Evolutionary conservation across 2,329 filamentous ascomycete species (phyloP), one percentile per base, ranked within the genome.

Genomic region (Rachicladosporium sp.): DNA sequence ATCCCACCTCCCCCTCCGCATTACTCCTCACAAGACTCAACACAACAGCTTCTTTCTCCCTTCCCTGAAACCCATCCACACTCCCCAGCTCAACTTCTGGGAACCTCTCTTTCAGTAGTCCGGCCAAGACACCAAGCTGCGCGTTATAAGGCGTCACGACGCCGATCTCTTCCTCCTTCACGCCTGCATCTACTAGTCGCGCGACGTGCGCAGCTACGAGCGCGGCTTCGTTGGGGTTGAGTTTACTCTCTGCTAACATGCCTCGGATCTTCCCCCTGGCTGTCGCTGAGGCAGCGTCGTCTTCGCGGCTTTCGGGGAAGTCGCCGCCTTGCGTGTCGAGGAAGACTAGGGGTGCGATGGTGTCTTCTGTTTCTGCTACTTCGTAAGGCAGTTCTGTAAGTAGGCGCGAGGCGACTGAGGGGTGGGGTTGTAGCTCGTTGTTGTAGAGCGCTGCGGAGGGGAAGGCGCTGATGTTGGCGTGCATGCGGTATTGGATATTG

Each of bases 401-500:
- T 5, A 95, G 64, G 10, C 88, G 76, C 4, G 64, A 65, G 57
- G 80, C 82, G 45, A 96, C 91, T 0, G 70, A 68, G 4, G 89
- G 83, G 1, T 82, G 86, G 0, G 91, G 89, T 2, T 88, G 66
- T 1, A 98, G 73, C 51, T 80, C 80, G 2, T 74, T 76, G 44
- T 85, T 84, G 63, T 98, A 98, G 8, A 96, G 70, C 56, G 89
- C 80, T 45, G 83, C 74, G 0, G 89, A 95, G 0, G 91, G 89
- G 53, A 95, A 98, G 5, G 77, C 73, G 88, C 96, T 96, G 52
- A 98, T 96, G 39, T 71, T 78, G 55, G 93, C 82, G 57, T 98
- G 87, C 91, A 98, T 98, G 30, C 91, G 86, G 60, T 98, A 98
- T 64, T 98, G 91, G 4, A 82, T 93, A 3, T 86, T 96, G 15